Conservation (phyloP, 441 rosid genomes). For the Pelargonium fulgidum region DNA sequence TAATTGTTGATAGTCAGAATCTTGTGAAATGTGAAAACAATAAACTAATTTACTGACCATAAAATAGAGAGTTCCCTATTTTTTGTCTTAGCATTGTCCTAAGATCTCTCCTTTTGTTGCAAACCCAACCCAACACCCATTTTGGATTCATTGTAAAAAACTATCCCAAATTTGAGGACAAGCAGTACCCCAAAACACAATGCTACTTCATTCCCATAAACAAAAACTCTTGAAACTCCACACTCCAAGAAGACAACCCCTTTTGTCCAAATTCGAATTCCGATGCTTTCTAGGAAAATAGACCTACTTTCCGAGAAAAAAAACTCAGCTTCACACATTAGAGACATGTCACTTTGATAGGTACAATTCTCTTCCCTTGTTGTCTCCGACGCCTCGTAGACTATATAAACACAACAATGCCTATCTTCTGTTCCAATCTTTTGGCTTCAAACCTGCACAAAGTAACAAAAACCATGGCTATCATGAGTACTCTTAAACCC, state of each 20-base stretch:
- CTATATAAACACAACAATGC: background rate
- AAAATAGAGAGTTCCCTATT: background rate
- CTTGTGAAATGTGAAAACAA: background rate
- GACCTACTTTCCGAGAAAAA: background rate
- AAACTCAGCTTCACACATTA: background rate
- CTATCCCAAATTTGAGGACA: background rate
- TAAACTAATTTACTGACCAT: background rate
- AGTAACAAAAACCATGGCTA: background rate
- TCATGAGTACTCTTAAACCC: background rate
- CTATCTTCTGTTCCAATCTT: conserved; percentile 9
- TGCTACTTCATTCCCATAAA: too few relatives aligned
- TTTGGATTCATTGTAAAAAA: conserved; percentile 5
- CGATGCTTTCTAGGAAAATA: background rate
- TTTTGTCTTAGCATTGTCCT: background rate
- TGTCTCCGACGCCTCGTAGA: background rate
- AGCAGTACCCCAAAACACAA: background rate
- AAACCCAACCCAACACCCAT: background rate
- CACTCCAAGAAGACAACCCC: background rate
- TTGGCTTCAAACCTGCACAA: background rate
- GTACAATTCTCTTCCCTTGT: background rate
- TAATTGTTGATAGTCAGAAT: background rate
- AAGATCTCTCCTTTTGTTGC: background rate
- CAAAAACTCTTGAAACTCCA: background rate
- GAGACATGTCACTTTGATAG: background rate
- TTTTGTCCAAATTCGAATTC: background rate